A percentile compares a stretch with the other conserved stretches of the same genome.
These are phyloP conservation scores for Calonectria hongkongensis DNA, from an alignment of 2,329 filamentous ascomycete genomes.

Conservation along the genomic window DNA sequence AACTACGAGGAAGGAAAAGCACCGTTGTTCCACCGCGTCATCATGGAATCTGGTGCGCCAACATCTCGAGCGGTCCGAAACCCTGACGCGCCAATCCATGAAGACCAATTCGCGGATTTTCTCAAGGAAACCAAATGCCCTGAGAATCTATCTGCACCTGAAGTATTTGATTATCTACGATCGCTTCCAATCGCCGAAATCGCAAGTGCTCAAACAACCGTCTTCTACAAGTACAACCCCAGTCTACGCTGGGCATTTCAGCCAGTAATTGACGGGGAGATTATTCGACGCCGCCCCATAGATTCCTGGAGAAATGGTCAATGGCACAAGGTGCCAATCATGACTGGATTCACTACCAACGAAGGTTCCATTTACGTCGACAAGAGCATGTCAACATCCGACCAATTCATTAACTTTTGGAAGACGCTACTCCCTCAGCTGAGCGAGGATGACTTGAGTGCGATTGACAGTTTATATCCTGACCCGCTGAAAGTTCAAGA, in stretches of 20 bases:
- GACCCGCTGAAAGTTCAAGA: constrained; percentile 65
- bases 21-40: constrained; percentile 70
- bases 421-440: constrained; percentile 75
- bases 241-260: constrained; percentile 79
- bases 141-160: constrained; percentile 31
- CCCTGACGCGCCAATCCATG: constrained; percentile 75
- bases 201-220: constrained; percentile 61
- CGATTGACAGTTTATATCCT: constrained; percentile 76
- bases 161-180: constrained; percentile 70
- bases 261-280: constrained; percentile 76
- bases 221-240: constrained; percentile 67
- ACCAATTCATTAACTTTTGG: constrained; percentile 77
- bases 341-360: constrained; percentile 82
- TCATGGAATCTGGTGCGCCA: constrained; percentile 74
- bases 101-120: constrained; percentile 69
- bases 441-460: constrained; percentile 68
- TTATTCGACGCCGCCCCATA: constrained; percentile 76
- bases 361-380: constrained; percentile 81
- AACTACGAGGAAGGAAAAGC: constrained; percentile 64
- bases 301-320: constrained; percentile 68
- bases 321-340: constrained; percentile 64
- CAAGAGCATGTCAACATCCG: constrained; percentile 64
- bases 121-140: constrained; percentile 44
- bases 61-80: constrained; percentile 72
- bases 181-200: constrained; percentile 55